phyloP scores from a whole-genome alignment of 1,284 basidiomycete genomes.

The Cryptococcus sp. region DNA sequence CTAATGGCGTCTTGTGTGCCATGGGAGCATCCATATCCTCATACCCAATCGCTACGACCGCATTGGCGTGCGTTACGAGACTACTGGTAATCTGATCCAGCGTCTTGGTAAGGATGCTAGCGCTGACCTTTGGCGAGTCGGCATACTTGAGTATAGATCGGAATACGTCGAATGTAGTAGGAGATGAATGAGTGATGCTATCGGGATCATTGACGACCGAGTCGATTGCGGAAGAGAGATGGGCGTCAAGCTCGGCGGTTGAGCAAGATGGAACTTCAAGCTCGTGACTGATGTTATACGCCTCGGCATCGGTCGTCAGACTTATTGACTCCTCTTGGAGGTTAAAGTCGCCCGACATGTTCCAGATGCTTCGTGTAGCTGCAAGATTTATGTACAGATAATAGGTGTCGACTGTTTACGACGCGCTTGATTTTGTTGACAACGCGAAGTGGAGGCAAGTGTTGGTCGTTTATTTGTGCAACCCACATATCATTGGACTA shows the following conservation, averaged over 20 bases:
- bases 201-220: constrained; percentile 68
- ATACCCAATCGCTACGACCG: constrained; percentile 29
- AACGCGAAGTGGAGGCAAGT: neutral
- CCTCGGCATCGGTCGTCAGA: constrained; percentile 54
- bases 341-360: constrained; percentile 55
- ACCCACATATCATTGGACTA: neutral
- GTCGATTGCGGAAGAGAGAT: constrained; percentile 58
- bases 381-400: neutral
- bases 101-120: constrained; percentile 35
- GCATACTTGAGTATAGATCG: constrained; percentile 60
- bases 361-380: neutral
- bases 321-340: constrained; percentile 69
- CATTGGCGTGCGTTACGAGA: constrained; percentile 30
- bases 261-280: constrained; percentile 57
- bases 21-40: constrained; percentile 66
- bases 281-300: constrained; percentile 62
- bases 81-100: constrained; percentile 36
- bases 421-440: neutral
- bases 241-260: constrained; percentile 46
- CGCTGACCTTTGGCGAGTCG: constrained; percentile 31
- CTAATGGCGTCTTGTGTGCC: constrained; percentile 67
- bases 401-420: neutral
- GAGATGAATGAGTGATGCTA: constrained; percentile 55
- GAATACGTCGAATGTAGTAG: constrained; percentile 70
- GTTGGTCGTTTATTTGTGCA: neutral